Base-by-base conservation (phyloP, 1,139 yeast species). In the Candida buenavistaensis region DNA sequence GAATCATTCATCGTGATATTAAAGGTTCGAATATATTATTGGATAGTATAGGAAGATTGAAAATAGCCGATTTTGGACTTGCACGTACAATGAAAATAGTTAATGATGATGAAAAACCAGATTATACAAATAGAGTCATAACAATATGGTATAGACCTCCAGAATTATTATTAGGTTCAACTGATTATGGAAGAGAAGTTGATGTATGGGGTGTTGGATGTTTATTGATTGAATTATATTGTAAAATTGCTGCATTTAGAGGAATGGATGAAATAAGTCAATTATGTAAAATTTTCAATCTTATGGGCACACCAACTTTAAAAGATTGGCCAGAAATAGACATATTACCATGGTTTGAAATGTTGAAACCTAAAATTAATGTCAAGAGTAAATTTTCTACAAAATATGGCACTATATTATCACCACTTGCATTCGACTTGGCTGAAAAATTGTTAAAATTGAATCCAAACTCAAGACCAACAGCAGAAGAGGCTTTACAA, bases 151-250 rank as follows among this genome's bases (percentile, higher is more conserved):
- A 92, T 58, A 73, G 98, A 41, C 98, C 98, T 1, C 98, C 98
- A 0, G 98, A 92, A 59, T 72, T 92, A 28, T 64, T 92, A 27
- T 59, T 92, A 36, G 98, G 98, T 2, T 81, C 95, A 0, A 90
- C 97, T 0, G 82, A 81, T 41, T 92, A 92, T 59, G 94, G 94
- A 0, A 67, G 90, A 28, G 96, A 87, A 48, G 94, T 92, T 9
- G 98, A 92, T 57, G 82, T 89, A 44, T 92, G 98, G 98, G 97
- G 98, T 0, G 82, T 89, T 45, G 98, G 98, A 2, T 92, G 98
- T 63, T 68, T 92, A 26, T 65, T 92, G 41, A 73, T 89, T 17
- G 98, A 92, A 54, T 59, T 92, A 28, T 89, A 87, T 54, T 75
- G 82, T 3, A 78, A 80, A 46, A 62, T 64, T 21, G 95, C 98